These are phyloP conservation scores for barrel medic (Medicago truncatula) DNA, from an alignment of 306 rosid genomes.

Conservation along the genomic window MtrunA17r5.0-ANR NC_053042.1:40332501-40333000, in stretches of 20 bases:
- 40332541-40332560: conserved; percentile 96
- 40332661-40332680: conserved; percentile 91
- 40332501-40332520: conserved; percentile 81
- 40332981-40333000: conserved; percentile 83
- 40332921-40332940: conserved; percentile 95
- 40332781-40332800: conserved; percentile 19
- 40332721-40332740: conserved; percentile 83
- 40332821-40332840: conserved; percentile 39
- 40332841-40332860: conserved; percentile 77
- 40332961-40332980: conserved; percentile 87
- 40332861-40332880: conserved; percentile 84
- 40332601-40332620: conserved; percentile 90
- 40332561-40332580: conserved; percentile 99
- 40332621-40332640: conserved; percentile 92
- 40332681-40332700: conserved; percentile 96
- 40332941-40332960: conserved; percentile 84
- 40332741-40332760: conserved; percentile 80
- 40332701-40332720: conserved; percentile 96
- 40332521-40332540: conserved; percentile 96
- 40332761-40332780: conserved; percentile 38
- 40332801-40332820: conserved; percentile 33
- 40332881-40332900: conserved; percentile 98
- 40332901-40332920: conserved; percentile 78
- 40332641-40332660: conserved; percentile 96
- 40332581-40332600: conserved; percentile 86